phyloP scores from a whole-genome alignment of 2,329 filamentous ascomycete species.

The Pseudocercospora fuligena region DNA sequence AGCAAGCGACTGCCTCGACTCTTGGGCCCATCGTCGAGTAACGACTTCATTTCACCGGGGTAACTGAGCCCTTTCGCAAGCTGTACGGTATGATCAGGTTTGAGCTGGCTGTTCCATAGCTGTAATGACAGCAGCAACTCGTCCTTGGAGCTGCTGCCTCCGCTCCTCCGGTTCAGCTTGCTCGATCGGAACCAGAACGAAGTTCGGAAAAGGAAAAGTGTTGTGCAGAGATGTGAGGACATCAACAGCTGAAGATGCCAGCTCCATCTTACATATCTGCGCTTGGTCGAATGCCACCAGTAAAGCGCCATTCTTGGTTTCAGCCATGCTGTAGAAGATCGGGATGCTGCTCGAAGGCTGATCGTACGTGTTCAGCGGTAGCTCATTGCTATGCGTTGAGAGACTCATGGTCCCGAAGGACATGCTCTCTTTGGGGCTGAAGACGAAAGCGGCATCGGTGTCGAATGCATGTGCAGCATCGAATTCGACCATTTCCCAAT shows the following conservation, averaged over 20 bases:
- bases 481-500: conserved; percentile 13
- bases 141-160: not conserved
- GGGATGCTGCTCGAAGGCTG: not conserved
- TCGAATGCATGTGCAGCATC: conserved; percentile 14
- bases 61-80: not conserved
- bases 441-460: not conserved
- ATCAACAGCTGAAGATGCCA: conserved; percentile 10
- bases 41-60: not conserved
- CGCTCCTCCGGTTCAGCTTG: not conserved
- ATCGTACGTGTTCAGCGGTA: not conserved
- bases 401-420: not conserved
- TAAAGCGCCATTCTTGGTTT: conserved; percentile 17
- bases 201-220: conserved; percentile 10
- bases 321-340: conserved; percentile 18
- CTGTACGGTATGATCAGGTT: not conserved
- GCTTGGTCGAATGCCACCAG: conserved; percentile 21
- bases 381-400: not conserved
- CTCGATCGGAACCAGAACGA: conserved; percentile 3
- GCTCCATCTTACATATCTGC: conserved; percentile 22
- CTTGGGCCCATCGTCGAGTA: not conserved
- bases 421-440: not conserved
- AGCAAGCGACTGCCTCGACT: not conserved
- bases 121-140: conserved; percentile 11
- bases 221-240: conserved; percentile 10
- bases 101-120: conserved; percentile 18